Percentiles rank a stretch among this genome's conserved stretches.
Conservation (phyloP, 2,329 filamentous ascomycete species). For the Fusarium agapanthi region DNA sequence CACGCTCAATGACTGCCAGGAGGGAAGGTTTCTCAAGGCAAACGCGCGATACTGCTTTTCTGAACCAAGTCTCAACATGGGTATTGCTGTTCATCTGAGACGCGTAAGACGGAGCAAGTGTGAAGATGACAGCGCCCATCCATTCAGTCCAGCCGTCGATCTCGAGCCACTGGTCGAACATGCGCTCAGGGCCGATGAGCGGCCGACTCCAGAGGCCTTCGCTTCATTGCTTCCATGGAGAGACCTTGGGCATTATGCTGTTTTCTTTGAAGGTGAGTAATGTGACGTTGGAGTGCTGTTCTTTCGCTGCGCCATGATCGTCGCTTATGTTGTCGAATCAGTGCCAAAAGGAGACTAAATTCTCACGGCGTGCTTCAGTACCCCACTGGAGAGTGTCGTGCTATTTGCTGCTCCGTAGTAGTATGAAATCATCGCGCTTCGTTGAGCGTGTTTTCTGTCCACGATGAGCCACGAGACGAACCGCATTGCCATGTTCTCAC, state of each 20-base stretch:
- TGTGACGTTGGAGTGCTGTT: neutral
- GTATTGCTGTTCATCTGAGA: neutral
- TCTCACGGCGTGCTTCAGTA: neutral
- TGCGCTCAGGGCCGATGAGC: neutral
- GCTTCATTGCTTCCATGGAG: neutral
- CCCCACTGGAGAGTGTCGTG: neutral
- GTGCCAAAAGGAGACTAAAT: neutral
- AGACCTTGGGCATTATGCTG: neutral
- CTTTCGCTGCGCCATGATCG: neutral
- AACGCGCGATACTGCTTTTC: neutral
- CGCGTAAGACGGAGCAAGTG: neutral
- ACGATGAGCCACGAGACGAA: too few species aligned
- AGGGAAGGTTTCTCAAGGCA: neutral
- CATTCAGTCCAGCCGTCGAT: neutral
- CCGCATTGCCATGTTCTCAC: too few species aligned
- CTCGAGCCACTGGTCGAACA: slow-evolving; percentile 10
- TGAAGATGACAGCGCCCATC: neutral
- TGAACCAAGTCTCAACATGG: neutral
- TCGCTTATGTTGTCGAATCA: neutral
- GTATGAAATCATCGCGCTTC: accelerated
- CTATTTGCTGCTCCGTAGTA: neutral
- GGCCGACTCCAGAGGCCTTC: neutral
- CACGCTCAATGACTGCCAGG: neutral
- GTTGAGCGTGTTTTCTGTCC: neutral
- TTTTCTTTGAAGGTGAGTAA: too few species aligned